These are phyloP conservation scores for Paramecium tetraurelia DNA, from an alignment of 73 alveolate species.

Conservation along the genomic window DNA sequence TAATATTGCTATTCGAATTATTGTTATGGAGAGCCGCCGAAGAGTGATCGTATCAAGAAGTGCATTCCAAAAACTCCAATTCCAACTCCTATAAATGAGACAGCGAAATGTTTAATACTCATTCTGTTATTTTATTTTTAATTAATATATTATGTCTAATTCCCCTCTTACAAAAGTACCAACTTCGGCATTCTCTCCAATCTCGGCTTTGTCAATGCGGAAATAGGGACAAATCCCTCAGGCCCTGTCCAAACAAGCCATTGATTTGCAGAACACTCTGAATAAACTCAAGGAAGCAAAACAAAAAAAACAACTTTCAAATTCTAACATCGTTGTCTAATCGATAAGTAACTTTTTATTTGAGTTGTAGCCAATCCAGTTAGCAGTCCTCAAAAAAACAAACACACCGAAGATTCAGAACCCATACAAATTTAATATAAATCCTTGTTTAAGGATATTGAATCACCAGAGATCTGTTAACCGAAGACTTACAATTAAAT, in stretches of 20 bases:
- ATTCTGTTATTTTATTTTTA: not conserved
- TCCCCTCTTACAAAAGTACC: conserved; percentile 19
- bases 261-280: not conserved
- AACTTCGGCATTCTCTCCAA: not conserved
- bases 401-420: not conserved
- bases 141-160: not conserved
- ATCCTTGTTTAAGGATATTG: not conserved
- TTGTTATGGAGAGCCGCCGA: not conserved
- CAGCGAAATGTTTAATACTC: not conserved
- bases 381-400: not conserved
- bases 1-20: not conserved
- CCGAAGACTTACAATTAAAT: not conserved
- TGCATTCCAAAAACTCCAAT: not conserved
- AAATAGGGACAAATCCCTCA: not conserved
- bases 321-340: not conserved
- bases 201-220: not conserved
- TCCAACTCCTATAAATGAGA: not conserved
- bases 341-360: not conserved
- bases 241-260: not conserved
- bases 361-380: not conserved
- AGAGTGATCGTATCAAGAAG: not conserved
- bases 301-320: not conserved
- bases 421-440: not conserved
- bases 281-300: not conserved
- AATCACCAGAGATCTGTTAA: not conserved